Evolutionary conservation across 192 early-diverging fungal genomes (phyloP).

Genomic region (Backusella luteola): DNA sequence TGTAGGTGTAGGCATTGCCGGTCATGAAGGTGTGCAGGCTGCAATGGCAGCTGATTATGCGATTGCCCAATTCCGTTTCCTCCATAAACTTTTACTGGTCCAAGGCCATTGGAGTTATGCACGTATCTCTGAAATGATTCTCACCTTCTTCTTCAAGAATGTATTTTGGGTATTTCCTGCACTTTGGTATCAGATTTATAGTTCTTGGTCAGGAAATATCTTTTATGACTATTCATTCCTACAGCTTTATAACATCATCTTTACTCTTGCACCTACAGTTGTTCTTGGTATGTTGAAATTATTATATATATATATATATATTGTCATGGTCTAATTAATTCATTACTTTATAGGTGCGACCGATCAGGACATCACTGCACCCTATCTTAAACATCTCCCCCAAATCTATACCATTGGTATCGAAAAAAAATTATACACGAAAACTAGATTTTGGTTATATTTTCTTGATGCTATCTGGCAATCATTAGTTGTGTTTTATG

Average conservation of each 20-base stretch:
- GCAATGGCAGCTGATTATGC: slow-evolving; percentile 94
- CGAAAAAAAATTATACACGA: slow-evolving; percentile 78
- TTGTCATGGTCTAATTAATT: neutral
- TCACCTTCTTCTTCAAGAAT: slow-evolving; percentile 97
- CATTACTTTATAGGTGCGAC: slow-evolving; percentile 37
- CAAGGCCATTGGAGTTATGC: slow-evolving; percentile 93
- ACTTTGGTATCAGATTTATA: slow-evolving; percentile 94
- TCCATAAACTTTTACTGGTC: slow-evolving; percentile 85
- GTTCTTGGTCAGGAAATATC: slow-evolving; percentile 83
- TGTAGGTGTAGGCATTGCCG: slow-evolving; percentile 75
- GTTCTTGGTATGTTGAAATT: slow-evolving; percentile 37
- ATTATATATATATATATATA: neutral
- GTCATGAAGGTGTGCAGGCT: slow-evolving; percentile 85
- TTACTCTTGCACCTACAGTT: slow-evolving; percentile 65
- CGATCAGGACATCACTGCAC: slow-evolving; percentile 71
- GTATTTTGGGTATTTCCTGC: slow-evolving; percentile 88
- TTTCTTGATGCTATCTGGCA: slow-evolving; percentile 91
- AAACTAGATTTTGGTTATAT: slow-evolving; percentile 82
- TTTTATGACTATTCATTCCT: slow-evolving; percentile 94
- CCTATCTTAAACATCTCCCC: slow-evolving; percentile 54
- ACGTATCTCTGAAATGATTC: slow-evolving; percentile 84
- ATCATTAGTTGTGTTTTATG: slow-evolving; percentile 84
- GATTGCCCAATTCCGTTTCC: slow-evolving; percentile 89
- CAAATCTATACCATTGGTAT: slow-evolving; percentile 82
- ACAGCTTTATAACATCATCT: slow-evolving; percentile 83